phyloP scores from a whole-genome alignment of 495 filamentous ascomycete species.

The Lophiostoma macrostomum region DNA sequence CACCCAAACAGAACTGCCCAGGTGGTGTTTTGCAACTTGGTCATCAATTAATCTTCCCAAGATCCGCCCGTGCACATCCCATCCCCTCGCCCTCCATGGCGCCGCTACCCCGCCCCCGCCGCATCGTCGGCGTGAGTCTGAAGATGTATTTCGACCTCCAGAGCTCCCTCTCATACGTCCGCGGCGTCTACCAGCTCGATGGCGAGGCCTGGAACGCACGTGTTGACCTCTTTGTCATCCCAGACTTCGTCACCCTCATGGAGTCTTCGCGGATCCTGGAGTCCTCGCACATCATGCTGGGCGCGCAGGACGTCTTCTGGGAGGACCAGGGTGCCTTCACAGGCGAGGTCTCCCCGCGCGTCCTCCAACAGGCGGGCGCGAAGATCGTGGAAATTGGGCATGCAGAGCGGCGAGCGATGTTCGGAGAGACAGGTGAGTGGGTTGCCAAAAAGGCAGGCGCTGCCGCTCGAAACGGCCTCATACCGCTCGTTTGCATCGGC shows the following conservation, averaged over 20 bases:
- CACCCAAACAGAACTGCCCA: too few species aligned
- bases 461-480: constrained; percentile 62
- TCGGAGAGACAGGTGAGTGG: constrained; percentile 65
- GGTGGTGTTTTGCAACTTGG: too few species aligned
- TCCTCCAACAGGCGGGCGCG: constrained; percentile 62
- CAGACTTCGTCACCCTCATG: constrained; percentile 68
- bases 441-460: constrained; percentile 66
- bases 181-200: constrained; percentile 50
- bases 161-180: constrained; percentile 60
- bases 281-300: constrained; percentile 51
- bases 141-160: constrained; percentile 81
- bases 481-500: constrained; percentile 77
- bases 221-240: constrained; percentile 64
- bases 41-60: neutral
- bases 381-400: constrained; percentile 74
- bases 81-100: constrained; percentile 30
- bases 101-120: constrained; percentile 53
- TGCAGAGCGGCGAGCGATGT: constrained; percentile 67
- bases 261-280: constrained; percentile 53
- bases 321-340: constrained; percentile 69
- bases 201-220: constrained; percentile 37
- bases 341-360: constrained; percentile 68
- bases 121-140: constrained; percentile 71
- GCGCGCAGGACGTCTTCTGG: constrained; percentile 72
- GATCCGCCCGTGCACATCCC: neutral